These are phyloP conservation scores for Melampsora americana DNA, from an alignment of 1,284 basidiomycete species.

Conservation along the genomic window DNA sequence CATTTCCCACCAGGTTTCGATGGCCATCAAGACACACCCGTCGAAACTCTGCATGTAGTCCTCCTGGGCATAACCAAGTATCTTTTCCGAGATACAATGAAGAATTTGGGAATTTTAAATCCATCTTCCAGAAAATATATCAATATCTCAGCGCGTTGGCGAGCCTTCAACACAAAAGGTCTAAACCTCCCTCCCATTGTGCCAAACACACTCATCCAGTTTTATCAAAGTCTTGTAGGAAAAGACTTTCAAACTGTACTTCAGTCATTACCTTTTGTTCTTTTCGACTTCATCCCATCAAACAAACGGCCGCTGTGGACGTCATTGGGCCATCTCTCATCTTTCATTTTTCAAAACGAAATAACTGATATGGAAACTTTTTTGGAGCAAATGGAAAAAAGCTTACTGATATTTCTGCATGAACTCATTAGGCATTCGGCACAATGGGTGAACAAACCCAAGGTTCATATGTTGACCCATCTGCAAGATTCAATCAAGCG, in stretches of 20 bases:
- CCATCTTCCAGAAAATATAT: too few relatives aligned
- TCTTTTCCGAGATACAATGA: too few relatives aligned
- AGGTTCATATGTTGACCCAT: slow-evolving; percentile 43
- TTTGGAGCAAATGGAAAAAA: slow-evolving; percentile 48
- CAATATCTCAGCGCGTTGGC: too few relatives aligned
- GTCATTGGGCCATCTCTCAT: slow-evolving; percentile 49
- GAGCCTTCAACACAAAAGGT: too few relatives aligned
- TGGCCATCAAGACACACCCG: too few relatives aligned
- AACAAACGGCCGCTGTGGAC: slow-evolving; percentile 43
- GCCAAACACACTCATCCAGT: slow-evolving; percentile 49
- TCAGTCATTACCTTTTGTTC: slow-evolving; percentile 56
- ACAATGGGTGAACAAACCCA: slow-evolving; percentile 51
- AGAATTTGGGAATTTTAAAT: too few relatives aligned
- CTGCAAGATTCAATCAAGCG: slow-evolving; percentile 46
- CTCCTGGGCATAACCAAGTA: too few relatives aligned
- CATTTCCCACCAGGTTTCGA: too few relatives aligned
- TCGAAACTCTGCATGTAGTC: too few relatives aligned
- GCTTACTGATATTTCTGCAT: not conserved
- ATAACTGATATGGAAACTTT: slow-evolving; percentile 54
- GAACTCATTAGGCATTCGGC: not conserved
- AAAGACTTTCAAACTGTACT: slow-evolving; percentile 55
- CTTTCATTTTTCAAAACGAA: slow-evolving; percentile 55
- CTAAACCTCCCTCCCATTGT: too few relatives aligned
- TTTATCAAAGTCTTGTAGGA: slow-evolving; percentile 54
- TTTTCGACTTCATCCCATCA: slow-evolving; percentile 51